Conservation (phyloP, 139 green algal species). For the Astrephomene gubernaculifera region DNA sequence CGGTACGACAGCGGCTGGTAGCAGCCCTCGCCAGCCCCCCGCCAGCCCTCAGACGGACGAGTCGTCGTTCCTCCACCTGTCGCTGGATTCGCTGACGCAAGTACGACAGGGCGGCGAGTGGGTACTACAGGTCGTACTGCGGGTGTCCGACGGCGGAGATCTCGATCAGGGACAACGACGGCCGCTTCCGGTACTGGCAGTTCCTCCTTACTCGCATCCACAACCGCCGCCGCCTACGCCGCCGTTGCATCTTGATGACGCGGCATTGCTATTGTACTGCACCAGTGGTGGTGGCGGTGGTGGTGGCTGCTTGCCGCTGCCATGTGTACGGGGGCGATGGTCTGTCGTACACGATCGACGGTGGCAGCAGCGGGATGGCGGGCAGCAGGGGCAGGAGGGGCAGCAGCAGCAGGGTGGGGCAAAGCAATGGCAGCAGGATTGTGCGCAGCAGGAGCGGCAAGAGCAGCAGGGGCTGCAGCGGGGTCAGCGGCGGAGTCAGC, state of each 20-base stretch:
- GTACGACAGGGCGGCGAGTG: neutral
- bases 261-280: conserved; percentile 6
- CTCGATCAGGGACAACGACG: neutral
- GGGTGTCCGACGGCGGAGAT: neutral
- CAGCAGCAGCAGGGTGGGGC: too few relatives aligned
- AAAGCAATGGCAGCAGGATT: too few relatives aligned
- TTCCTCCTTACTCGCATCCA: neutral
- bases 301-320: neutral
- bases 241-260: conserved; percentile 12
- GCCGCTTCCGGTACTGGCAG: neutral
- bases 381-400: too few relatives aligned
- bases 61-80: too few relatives aligned
- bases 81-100: conserved; percentile 16
- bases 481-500: neutral
- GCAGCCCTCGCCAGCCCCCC: too few relatives aligned
- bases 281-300: neutral
- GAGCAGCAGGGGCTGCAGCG: too few relatives aligned
- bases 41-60: too few relatives aligned
- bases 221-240: neutral
- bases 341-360: too few relatives aligned
- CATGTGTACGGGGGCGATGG: neutral
- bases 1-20: neutral
- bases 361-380: too few relatives aligned
- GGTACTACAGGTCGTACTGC: conserved; percentile 9
- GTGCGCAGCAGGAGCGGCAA: too few relatives aligned